phyloP scores from a whole-genome alignment of 73 alveolate species.

The Paramecium sonneborni region DNA sequence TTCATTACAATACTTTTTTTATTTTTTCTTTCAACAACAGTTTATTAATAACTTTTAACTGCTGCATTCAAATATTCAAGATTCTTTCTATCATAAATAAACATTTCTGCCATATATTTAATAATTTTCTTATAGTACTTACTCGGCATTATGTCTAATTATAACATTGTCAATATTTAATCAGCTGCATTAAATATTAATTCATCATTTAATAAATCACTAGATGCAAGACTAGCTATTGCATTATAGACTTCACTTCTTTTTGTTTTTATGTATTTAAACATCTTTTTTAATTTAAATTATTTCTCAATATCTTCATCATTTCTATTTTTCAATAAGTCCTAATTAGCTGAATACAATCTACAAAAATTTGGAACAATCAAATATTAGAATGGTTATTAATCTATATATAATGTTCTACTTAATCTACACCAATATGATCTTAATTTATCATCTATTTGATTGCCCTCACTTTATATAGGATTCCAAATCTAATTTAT shows the following conservation, averaged over 20 bases:
- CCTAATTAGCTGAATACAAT: neutral
- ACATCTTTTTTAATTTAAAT: neutral
- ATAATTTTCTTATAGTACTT: neutral
- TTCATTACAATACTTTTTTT: neutral
- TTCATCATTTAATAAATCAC: constrained; percentile 40
- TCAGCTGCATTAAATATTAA: constrained; percentile 1
- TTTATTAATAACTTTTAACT: neutral
- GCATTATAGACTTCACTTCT: neutral
- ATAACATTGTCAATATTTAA: neutral
- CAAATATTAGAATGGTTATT: neutral
- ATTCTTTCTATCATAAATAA: constrained; percentile 45
- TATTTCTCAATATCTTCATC: neutral
- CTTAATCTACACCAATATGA: constrained; percentile 41
- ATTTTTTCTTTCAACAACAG: neutral
- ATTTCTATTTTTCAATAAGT: neutral
- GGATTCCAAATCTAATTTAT: constrained; percentile 19
- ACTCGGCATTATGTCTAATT: neutral
- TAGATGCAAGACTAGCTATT: neutral
- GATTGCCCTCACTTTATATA: neutral
- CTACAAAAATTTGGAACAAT: constrained; percentile 6
- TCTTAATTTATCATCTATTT: constrained; percentile 30
- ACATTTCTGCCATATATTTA: neutral
- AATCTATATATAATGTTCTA: neutral
- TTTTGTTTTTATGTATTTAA: neutral
- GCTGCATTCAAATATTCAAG: constrained; percentile 30